Conservation (phyloP, 352 stramenopile species). For the Pythium graminicola region DNA sequence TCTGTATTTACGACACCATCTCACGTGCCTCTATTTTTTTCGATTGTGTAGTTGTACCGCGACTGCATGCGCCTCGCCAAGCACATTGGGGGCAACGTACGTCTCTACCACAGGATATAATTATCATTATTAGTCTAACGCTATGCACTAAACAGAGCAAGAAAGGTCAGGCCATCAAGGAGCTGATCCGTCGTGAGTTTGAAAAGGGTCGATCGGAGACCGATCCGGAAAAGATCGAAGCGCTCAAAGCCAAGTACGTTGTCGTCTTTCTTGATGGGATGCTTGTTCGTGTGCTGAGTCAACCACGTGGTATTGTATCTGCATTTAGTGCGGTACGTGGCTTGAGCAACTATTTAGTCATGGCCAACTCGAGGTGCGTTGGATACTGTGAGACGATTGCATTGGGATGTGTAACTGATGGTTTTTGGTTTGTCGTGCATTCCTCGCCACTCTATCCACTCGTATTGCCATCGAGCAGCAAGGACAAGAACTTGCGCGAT, state of each 20-base stretch:
- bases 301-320: background rate
- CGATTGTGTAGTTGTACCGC: conserved; percentile 55
- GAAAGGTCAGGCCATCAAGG: conserved; percentile 70
- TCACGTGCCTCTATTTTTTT: background rate
- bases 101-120: no score
- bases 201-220: conserved; percentile 70
- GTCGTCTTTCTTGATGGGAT: background rate
- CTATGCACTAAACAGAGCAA: conserved; percentile 46
- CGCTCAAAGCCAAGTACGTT: conserved; percentile 76
- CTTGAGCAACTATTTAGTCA: conserved; percentile 83
- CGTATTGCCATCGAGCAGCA: conserved; percentile 29
- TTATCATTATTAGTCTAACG: no score
- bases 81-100: conserved; percentile 78
- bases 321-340: conserved; percentile 59
- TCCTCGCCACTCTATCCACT: background rate
- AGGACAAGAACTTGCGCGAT: conserved; percentile 79
- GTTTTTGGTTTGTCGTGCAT: background rate
- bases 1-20: background rate
- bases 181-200: conserved; percentile 71
- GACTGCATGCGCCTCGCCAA: conserved; percentile 82
- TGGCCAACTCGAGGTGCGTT: conserved; percentile 77
- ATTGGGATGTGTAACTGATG: no score
- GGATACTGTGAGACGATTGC: no score
- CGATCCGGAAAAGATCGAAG: conserved; percentile 77
- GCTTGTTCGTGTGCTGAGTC: no score